Evolutionary conservation across 768 basidiomycete genomes (phyloP), one percentile per base, ranked within the genome.

Genomic region (Russula vinacea): DNA sequence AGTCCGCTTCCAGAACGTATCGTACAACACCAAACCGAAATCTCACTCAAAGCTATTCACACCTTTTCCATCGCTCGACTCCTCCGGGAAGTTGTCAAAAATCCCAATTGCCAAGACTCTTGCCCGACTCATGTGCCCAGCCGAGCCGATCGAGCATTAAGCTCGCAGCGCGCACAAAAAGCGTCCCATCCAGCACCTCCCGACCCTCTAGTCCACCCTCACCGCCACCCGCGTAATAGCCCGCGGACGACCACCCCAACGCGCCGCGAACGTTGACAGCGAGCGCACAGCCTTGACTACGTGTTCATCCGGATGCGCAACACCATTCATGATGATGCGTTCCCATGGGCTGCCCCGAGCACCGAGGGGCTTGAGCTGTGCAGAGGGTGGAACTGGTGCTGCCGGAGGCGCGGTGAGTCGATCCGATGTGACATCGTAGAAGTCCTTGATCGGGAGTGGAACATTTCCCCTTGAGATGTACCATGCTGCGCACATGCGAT

Each of bases 241-340:
- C 77, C 0, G 72, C 56, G 10, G 62, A 44, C 80, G 75, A 35
- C 70, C 67, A 11, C 83, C 84, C 56, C 81, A 86, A 56, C 80
- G 33, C 11, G 68, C 62, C 6, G 73, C 77, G 58, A 77, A 81
- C 70, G 83, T 81, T 17, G 77, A 75, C 44, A 85, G 72, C 9
- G 84, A 77, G 22, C 85, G 77, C 67, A 80, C 79, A 33, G 79
- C 70, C 72, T 84, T 80, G 71, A 74, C 77, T 40, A 82, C 64
- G 71, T 85, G 82, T 64, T 88, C 85, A 66, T 86, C 83, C 0
- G 84, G 84, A 67, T 87, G 81, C 2, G 79, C 78, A 47, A 87
- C 71, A 2, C 82, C 75, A 7, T 77, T 78, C 56, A 84, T 76
- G 37, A 88, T 70, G 62, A 89, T 73, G 19, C 81, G 75, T 14